These are phyloP conservation scores for Hymenoscyphus occultus DNA, from an alignment of 2,329 filamentous ascomycete genomes.

Conservation along the genomic window DNA sequence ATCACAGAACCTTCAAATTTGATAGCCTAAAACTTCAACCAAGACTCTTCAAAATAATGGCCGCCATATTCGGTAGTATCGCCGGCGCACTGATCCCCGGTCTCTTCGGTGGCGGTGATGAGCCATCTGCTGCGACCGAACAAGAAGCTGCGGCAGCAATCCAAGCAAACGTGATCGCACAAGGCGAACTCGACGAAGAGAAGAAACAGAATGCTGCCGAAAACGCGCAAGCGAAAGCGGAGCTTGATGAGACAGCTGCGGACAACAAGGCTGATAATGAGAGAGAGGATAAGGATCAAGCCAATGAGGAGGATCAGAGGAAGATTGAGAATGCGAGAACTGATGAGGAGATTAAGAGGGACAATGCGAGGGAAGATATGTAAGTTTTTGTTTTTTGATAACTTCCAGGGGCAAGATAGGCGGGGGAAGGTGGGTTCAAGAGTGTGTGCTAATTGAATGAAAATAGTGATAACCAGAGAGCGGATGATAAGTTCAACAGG, in stretches of 20 bases:
- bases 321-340: not conserved
- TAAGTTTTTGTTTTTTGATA: not conserved
- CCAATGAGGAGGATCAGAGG: constrained; percentile 1
- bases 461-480: not conserved
- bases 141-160: not conserved
- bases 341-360: not conserved
- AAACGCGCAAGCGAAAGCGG: not conserved
- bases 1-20: too few relatives aligned
- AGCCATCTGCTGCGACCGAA: not conserved
- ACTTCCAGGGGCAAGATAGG: too few relatives aligned
- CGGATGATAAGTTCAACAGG: not conserved
- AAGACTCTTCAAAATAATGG: not conserved
- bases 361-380: constrained; percentile 5
- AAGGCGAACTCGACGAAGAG: constrained; percentile 1
- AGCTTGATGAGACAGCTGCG: not conserved
- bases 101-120: not conserved
- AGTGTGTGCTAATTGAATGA: too few relatives aligned
- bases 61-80: not conserved
- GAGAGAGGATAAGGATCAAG: not conserved
- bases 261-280: not conserved
- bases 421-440: too few relatives aligned
- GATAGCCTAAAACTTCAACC: not conserved
- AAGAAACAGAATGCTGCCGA: not conserved
- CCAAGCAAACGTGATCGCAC: not conserved
- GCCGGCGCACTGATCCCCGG: not conserved